These are phyloP conservation scores for Venustampulla echinocandica DNA, from an alignment of 495 filamentous ascomycete genomes.

Conservation along the genomic window DNA sequence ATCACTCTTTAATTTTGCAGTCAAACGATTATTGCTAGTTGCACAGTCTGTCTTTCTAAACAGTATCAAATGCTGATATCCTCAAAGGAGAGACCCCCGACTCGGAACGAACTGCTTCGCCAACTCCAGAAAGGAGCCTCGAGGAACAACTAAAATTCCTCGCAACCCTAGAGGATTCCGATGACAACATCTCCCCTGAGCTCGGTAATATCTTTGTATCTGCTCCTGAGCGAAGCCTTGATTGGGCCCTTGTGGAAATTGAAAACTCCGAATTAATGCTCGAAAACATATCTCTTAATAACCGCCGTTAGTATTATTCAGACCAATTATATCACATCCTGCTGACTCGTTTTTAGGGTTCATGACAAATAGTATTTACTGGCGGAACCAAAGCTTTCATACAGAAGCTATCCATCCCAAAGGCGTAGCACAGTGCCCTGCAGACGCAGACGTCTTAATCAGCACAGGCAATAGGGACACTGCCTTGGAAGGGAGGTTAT, in stretches of 20 bases:
- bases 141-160: background rate
- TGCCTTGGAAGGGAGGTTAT: conserved; percentile 2
- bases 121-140: background rate
- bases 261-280: conserved; percentile 4
- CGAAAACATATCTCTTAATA: background rate
- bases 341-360: background rate
- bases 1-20: no score
- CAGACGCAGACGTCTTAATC: background rate
- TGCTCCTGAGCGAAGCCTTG: background rate
- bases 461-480: background rate
- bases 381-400: background rate
- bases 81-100: background rate
- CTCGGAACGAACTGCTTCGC: background rate
- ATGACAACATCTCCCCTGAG: background rate
- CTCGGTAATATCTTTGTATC: background rate
- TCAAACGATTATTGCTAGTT: no score
- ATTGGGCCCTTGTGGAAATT: conserved; percentile 5
- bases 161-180: background rate
- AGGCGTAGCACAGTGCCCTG: background rate
- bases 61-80: no score
- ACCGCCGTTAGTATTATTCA: background rate
- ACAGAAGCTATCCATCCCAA: conserved; percentile 1
- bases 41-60: no score
- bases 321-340: background rate
- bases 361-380: conserved; percentile 4